phyloP scores from a whole-genome alignment of 345 rosid species.

The Murraya paniculata region DNA sequence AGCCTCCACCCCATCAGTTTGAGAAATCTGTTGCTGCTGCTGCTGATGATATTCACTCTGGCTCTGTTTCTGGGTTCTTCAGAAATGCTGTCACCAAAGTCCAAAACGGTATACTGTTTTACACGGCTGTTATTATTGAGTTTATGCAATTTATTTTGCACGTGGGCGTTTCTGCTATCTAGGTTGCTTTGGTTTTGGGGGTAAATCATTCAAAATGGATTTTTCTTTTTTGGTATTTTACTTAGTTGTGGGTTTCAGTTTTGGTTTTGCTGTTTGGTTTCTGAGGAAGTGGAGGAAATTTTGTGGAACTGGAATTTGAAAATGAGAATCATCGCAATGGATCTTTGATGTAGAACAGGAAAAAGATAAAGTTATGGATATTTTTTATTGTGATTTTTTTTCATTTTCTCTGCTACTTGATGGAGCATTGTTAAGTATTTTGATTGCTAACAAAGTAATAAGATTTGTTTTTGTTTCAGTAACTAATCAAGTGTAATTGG shows the following conservation, averaged over 20 bases:
- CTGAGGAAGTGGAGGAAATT: not conserved
- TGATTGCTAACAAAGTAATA: not conserved
- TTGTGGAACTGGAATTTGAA: not conserved
- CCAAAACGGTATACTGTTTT: slow-evolving; percentile 59
- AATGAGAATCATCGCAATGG: not conserved
- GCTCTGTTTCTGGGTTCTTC: slow-evolving; percentile 66
- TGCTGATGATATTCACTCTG: slow-evolving; percentile 26
- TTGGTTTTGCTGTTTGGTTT: slow-evolving; percentile 11
- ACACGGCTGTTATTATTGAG: not conserved
- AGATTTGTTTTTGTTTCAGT: too few relatives aligned
- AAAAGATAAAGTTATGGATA: not conserved
- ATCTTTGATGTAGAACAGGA: not conserved
- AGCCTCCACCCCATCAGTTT: slow-evolving; percentile 62
- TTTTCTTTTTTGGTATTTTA: not conserved
- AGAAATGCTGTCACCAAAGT: slow-evolving; percentile 68
- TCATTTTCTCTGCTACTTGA: not conserved
- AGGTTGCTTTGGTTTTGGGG: not conserved
- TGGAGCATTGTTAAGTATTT: not conserved
- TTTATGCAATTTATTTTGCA: too few relatives aligned
- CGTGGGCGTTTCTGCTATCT: not conserved
- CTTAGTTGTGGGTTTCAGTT: not conserved
- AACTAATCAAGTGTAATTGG: not conserved
- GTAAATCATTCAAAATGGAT: too few relatives aligned
- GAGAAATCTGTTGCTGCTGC: slow-evolving; percentile 33
- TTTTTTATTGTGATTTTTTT: not conserved